These are phyloP conservation scores for Manihot esculenta DNA, from an alignment of 441 rosid species.

Conservation along the genomic window DNA sequence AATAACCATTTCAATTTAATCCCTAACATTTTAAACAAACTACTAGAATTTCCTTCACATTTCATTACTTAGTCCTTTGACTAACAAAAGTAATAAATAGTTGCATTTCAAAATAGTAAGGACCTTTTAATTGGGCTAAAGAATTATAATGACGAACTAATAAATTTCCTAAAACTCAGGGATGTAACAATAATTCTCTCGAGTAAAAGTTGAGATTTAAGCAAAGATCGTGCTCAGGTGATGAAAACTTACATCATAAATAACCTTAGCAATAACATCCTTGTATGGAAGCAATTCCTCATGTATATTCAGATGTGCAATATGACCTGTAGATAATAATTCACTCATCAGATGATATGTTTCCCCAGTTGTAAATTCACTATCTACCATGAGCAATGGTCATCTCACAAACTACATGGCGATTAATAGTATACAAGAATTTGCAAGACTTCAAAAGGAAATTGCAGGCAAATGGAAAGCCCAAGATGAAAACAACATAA, in stretches of 20 bases:
- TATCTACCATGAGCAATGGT: background rate
- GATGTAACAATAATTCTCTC: too few species aligned
- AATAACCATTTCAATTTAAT: too few species aligned
- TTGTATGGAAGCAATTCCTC: slow-evolving; percentile 77
- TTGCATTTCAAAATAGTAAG: too few species aligned
- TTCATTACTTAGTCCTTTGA: too few species aligned
- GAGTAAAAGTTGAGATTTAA: too few species aligned
- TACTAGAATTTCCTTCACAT: too few species aligned
- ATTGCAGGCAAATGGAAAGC: background rate
- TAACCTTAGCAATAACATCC: slow-evolving; percentile 88
- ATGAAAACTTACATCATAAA: slow-evolving; percentile 64
- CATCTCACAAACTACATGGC: slow-evolving; percentile 4
- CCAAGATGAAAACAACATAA: background rate
- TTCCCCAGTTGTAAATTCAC: background rate
- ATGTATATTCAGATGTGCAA: slow-evolving; percentile 89
- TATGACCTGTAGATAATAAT: slow-evolving; percentile 57
- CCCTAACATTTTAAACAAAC: too few species aligned
- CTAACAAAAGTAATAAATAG: too few species aligned
- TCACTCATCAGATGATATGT: slow-evolving; percentile 13
- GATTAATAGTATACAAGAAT: slow-evolving; percentile 2
- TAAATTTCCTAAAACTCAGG: too few species aligned
- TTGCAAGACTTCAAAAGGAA: background rate
- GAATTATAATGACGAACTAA: too few species aligned
- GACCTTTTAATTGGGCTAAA: too few species aligned
- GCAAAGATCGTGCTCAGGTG: too few species aligned